phyloP scores from a whole-genome alignment of 495 filamentous ascomycete species.

The Clohesyomyces aquaticus region DNA sequence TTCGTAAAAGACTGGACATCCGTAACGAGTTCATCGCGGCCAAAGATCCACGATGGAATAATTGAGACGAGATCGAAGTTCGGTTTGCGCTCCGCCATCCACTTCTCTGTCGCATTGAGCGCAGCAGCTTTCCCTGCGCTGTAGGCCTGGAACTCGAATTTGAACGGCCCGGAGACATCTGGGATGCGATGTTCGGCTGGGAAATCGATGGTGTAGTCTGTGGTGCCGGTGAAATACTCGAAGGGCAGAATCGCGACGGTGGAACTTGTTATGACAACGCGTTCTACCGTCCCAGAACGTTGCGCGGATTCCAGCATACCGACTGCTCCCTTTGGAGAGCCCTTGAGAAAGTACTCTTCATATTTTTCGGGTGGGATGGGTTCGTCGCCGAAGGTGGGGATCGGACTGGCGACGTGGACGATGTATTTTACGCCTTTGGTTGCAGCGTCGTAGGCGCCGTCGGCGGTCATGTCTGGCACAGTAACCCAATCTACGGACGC shows the following conservation, averaged over 20 bases:
- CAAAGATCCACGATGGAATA: slow-evolving; percentile 53
- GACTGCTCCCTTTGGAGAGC: slow-evolving; percentile 48
- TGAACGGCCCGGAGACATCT: slow-evolving; percentile 6
- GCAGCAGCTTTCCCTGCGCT: slow-evolving; percentile 45
- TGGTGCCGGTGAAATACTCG: too few relatives aligned
- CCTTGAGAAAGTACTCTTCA: slow-evolving; percentile 43
- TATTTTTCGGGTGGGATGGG: slow-evolving; percentile 16
- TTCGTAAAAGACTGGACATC: slow-evolving; percentile 39
- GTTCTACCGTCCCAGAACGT: slow-evolving; percentile 45
- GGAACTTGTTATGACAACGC: slow-evolving; percentile 53
- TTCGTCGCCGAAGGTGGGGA: slow-evolving; percentile 29
- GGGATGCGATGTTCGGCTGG: too few relatives aligned
- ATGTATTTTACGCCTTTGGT: slow-evolving; percentile 54
- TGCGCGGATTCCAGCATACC: slow-evolving; percentile 49
- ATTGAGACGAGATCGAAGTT: slow-evolving; percentile 54
- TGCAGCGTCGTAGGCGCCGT: slow-evolving; percentile 53
- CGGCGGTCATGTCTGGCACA: slow-evolving; percentile 54
- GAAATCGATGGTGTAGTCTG: too few relatives aligned
- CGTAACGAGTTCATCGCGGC: slow-evolving; percentile 50
- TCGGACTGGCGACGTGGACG: slow-evolving; percentile 59
- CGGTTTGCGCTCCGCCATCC: slow-evolving; percentile 49
- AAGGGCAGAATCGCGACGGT: slow-evolving; percentile 45
- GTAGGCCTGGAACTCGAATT: slow-evolving; percentile 45
- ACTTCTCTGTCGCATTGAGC: slow-evolving; percentile 51
- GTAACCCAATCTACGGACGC: slow-evolving; percentile 49